These are phyloP conservation scores for Oropetium thomaeum DNA, from an alignment of 176 grass and related monocot genomes.

Conservation along the genomic window DNA sequence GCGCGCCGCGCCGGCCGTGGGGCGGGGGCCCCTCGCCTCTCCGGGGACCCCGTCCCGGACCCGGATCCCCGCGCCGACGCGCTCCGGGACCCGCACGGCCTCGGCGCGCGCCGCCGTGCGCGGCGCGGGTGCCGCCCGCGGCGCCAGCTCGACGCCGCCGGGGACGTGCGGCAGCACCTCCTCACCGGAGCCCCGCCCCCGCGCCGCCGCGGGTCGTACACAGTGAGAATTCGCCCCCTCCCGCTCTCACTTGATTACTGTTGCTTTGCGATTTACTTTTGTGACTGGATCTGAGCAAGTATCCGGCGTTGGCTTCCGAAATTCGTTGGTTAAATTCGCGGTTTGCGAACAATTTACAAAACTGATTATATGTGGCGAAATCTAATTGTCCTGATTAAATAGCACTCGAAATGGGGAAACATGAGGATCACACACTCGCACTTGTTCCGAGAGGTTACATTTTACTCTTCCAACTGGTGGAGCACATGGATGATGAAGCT, in stretches of 20 bases:
- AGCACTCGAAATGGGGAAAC: not conserved
- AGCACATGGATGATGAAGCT: not conserved
- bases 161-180: slow-evolving; percentile 36
- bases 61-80: slow-evolving; percentile 33
- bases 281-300: not conserved
- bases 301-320: not conserved
- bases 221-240: slow-evolving; percentile 21
- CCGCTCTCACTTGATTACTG: not conserved
- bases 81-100: slow-evolving; percentile 39
- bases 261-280: not conserved
- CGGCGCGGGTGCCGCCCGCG: slow-evolving; percentile 39
- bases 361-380: not conserved
- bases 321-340: not conserved
- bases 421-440: not conserved
- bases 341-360: not conserved
- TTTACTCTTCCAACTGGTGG: not conserved
- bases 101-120: slow-evolving; percentile 11
- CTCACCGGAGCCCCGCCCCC: slow-evolving; percentile 24
- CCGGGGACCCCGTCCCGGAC: slow-evolving; percentile 32
- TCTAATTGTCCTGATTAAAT: not conserved
- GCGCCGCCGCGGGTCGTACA: slow-evolving; percentile 45
- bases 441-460: not conserved
- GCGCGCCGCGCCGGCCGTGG: slow-evolving; percentile 53
- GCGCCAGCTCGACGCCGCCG: slow-evolving; percentile 42
- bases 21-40: slow-evolving; percentile 34